phyloP scores from a whole-genome alignment of 331 rosid genomes.

The Saraca asoca region DNA sequence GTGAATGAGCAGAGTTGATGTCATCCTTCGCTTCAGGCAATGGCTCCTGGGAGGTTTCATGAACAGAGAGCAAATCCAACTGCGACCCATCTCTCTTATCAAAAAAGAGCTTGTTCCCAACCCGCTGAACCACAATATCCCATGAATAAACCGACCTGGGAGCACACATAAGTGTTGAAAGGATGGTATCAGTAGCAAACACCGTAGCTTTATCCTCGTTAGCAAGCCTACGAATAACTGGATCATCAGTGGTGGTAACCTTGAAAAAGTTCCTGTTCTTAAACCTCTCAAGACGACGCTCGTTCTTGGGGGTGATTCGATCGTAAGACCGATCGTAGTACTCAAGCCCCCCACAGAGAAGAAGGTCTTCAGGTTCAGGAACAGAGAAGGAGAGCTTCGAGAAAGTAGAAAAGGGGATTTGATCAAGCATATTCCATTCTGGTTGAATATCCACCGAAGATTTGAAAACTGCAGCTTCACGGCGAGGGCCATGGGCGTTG shows the following conservation, averaged over 20 bases:
- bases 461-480: slow-evolving; percentile 83
- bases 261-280: slow-evolving; percentile 83
- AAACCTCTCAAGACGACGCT: slow-evolving; percentile 79
- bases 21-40: slow-evolving; percentile 90
- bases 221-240: slow-evolving; percentile 81
- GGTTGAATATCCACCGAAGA: slow-evolving; percentile 94
- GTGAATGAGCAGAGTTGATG: slow-evolving; percentile 73
- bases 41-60: slow-evolving; percentile 91
- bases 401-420: slow-evolving; percentile 86
- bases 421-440: slow-evolving; percentile 94
- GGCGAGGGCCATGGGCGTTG: slow-evolving; percentile 59
- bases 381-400: slow-evolving; percentile 83
- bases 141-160: slow-evolving; percentile 87
- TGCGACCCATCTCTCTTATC: slow-evolving; percentile 93
- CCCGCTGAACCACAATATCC: slow-evolving; percentile 88
- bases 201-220: slow-evolving; percentile 87
- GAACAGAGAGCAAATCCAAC: slow-evolving; percentile 82
- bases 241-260: slow-evolving; percentile 87
- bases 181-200: slow-evolving; percentile 78
- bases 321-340: slow-evolving; percentile 73
- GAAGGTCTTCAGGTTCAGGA: slow-evolving; percentile 82
- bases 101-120: slow-evolving; percentile 85
- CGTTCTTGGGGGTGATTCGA: slow-evolving; percentile 75
- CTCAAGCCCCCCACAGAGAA: slow-evolving; percentile 78
- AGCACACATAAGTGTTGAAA: slow-evolving; percentile 83